Evolutionary conservation across 805 yeast genomes (phyloP).

Genomic region (Saccharomycopsis sp.): DNA sequence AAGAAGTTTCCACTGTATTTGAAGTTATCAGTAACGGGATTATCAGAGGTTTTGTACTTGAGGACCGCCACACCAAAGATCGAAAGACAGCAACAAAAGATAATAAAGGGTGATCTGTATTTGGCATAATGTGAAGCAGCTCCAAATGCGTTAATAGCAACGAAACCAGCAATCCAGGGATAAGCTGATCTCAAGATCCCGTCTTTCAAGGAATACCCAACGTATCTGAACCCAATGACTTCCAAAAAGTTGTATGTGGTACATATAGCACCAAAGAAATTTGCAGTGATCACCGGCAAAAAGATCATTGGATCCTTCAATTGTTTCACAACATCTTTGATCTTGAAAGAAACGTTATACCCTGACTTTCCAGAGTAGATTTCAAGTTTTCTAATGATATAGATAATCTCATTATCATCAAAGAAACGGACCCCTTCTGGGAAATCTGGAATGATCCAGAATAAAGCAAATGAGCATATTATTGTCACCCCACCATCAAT

Average conservation of each 20-base stretch:
- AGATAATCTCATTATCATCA: slow-evolving; percentile 39
- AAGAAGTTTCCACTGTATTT: not conserved
- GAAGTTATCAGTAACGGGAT: not conserved
- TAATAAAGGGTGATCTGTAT: not conserved
- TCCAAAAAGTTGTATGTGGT: not conserved
- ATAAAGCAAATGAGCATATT: slow-evolving; percentile 26
- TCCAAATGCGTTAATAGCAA: not conserved
- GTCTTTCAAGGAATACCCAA: not conserved
- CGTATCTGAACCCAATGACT: not conserved
- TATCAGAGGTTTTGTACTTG: not conserved
- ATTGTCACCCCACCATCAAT: slow-evolving; percentile 38
- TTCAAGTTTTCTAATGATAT: slow-evolving; percentile 50
- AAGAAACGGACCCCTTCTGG: slow-evolving; percentile 58
- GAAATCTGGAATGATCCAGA: slow-evolving; percentile 54
- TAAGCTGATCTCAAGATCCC: not conserved
- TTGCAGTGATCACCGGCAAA: slow-evolving; percentile 23
- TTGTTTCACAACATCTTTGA: slow-evolving; percentile 36
- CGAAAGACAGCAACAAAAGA: not conserved
- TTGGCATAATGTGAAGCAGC: not conserved
- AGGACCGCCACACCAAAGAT: not conserved
- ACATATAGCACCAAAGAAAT: not conserved
- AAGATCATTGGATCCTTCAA: slow-evolving; percentile 53
- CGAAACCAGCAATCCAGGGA: not conserved
- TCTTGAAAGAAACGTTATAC: slow-evolving; percentile 37
- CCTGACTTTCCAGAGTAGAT: slow-evolving; percentile 43